These are phyloP conservation scores for Paulownia fortunei DNA, from an alignment of 257 asterid species.

Conservation along the genomic window DNA sequence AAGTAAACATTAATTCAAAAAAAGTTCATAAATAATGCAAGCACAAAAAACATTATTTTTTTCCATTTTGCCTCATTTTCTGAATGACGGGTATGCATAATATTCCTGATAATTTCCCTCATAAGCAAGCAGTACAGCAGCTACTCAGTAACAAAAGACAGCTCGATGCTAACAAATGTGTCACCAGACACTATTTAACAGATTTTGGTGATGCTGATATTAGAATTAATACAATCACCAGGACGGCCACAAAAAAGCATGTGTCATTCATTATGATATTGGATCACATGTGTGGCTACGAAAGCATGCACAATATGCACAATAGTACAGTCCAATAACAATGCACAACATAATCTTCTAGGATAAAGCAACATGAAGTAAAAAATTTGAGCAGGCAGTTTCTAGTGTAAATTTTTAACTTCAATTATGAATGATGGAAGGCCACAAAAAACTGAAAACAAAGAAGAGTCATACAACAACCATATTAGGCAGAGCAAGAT, in stretches of 20 bases:
- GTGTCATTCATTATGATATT: background rate
- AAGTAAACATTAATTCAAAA: background rate
- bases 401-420: constrained; percentile 9
- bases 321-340: background rate
- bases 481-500: background rate
- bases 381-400: constrained; percentile 5
- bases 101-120: background rate
- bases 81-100: background rate
- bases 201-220: background rate
- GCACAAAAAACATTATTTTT: background rate
- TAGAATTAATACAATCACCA: background rate
- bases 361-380: background rate
- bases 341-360: background rate
- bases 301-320: background rate
- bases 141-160: background rate
- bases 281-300: background rate
- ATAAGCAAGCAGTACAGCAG: background rate
- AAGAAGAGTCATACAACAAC: background rate
- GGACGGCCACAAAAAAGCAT: background rate
- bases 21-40: background rate
- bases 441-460: constrained; percentile 3
- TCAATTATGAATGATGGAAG: background rate
- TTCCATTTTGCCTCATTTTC: background rate
- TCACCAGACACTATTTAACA: background rate
- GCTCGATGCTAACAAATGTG: too few relatives aligned